These are phyloP conservation scores for Cynara cardunculus DNA, from an alignment of 129 eudicot genomes.

Conservation along the genomic window DNA sequence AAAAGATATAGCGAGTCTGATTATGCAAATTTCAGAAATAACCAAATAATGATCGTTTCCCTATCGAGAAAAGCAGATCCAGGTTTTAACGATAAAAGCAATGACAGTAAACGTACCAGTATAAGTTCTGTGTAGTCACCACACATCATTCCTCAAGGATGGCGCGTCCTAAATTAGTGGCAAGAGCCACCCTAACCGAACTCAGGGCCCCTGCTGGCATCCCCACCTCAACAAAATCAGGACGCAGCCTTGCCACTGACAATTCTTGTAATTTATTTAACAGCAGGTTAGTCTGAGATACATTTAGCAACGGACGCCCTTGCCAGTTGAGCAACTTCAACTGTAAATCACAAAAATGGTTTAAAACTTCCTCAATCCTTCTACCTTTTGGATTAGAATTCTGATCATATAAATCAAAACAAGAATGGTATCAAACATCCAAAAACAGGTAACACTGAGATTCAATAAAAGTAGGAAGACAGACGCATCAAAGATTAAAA, in stretches of 20 bases:
- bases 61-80: too few relatives aligned
- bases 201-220: conserved; percentile 76
- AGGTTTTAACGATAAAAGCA: not conserved
- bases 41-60: not conserved
- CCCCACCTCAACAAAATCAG: conserved; percentile 68
- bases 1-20: not conserved
- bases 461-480: not conserved
- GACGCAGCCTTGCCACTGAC: conserved; percentile 71
- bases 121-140: not conserved
- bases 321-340: conserved; percentile 81
- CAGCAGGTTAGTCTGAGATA: conserved; percentile 70
- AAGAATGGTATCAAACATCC: not conserved
- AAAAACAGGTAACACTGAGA: not conserved
- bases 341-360: conserved; percentile 33
- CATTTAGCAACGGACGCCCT: conserved; percentile 62
- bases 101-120: not conserved
- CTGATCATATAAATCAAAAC: not conserved
- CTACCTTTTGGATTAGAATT: not conserved
- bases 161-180: conserved; percentile 88
- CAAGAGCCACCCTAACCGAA: conserved; percentile 86
- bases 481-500: not conserved
- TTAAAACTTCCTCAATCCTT: not conserved
- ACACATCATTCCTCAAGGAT: conserved; percentile 60
- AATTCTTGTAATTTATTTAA: conserved; percentile 81
- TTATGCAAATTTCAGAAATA: not conserved